These are phyloP conservation scores for Trametes cingulata DNA, from an alignment of 768 basidiomycete species.

Conservation along the genomic window DNA sequence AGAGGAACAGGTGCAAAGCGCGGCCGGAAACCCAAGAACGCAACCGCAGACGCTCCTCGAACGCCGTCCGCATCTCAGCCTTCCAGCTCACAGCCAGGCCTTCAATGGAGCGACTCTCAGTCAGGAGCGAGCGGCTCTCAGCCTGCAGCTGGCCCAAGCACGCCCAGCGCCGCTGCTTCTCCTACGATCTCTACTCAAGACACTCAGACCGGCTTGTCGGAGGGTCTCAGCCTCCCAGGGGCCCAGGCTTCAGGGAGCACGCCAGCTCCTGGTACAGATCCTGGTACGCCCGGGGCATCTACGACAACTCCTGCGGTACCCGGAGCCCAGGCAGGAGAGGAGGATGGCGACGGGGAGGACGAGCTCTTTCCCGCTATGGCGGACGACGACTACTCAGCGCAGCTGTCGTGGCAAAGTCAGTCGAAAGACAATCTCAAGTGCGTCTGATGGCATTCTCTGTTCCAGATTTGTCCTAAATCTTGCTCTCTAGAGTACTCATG, in stretches of 20 bases:
- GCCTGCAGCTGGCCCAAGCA: constrained; percentile 7
- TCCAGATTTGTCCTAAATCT: not conserved
- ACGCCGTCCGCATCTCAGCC: constrained; percentile 18
- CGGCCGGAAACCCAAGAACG: constrained; percentile 35
- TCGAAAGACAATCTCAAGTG: constrained; percentile 87
- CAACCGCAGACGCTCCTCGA: constrained; percentile 21
- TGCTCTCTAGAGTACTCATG: constrained; percentile 69
- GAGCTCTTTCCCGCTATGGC: constrained; percentile 83
- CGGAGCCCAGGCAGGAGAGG: constrained; percentile 35
- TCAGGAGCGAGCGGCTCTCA: not conserved
- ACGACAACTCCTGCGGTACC: constrained; percentile 19
- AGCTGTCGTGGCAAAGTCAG: constrained; percentile 81
- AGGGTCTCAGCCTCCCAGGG: constrained; percentile 27
- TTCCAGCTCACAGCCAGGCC: not conserved
- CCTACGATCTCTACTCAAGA: constrained; percentile 11
- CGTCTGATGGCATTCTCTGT: constrained; percentile 11
- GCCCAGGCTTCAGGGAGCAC: constrained; percentile 7
- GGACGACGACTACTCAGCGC: constrained; percentile 86
- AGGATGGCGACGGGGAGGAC: constrained; percentile 75
- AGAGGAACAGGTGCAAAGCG: constrained; percentile 33
- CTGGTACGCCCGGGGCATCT: constrained; percentile 6
- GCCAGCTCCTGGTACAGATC: constrained; percentile 11
- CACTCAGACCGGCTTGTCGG: constrained; percentile 1
- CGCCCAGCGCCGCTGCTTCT: not conserved
- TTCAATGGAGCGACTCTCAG: constrained; percentile 17